Percentiles rank a stretch among this genome's conserved stretches.
Evolutionary conservation across 2,329 filamentous ascomycete species (phyloP).

Genomic region (Beauveria pseudobassiana): DNA sequence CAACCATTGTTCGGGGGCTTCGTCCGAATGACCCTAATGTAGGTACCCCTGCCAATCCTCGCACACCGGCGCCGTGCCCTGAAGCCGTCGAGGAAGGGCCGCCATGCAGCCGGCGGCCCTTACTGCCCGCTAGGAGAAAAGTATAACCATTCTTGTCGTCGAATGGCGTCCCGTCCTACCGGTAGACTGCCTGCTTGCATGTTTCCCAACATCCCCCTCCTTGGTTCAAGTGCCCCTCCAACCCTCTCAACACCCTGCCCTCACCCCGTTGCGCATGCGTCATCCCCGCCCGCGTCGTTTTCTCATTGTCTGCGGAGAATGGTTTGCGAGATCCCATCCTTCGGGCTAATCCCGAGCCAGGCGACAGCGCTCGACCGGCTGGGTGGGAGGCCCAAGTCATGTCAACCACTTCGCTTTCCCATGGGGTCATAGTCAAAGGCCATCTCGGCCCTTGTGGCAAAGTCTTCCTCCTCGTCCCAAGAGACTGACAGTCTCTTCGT

Average conservation of each 20-base stretch:
- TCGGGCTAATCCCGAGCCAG: slow-evolving; percentile 1
- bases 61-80: neutral
- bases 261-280: slow-evolving; percentile 11
- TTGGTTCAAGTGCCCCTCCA: neutral
- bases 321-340: neutral
- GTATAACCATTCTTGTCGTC: neutral
- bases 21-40: slow-evolving; percentile 7
- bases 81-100: neutral
- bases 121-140: neutral
- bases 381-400: neutral
- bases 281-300: neutral
- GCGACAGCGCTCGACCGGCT: neutral
- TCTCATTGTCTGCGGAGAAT: neutral
- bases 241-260: neutral
- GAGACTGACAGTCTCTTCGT: neutral
- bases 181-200: neutral
- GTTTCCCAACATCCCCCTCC: neutral
- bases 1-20: slow-evolving; percentile 4
- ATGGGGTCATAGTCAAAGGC: neutral
- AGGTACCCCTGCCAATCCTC: slow-evolving; percentile 3
- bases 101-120: neutral
- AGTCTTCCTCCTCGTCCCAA: neutral
- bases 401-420: neutral
- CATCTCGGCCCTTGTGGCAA: no score
- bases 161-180: neutral